phyloP scores from a whole-genome alignment of 306 rosid genomes.

The Cucumis sativus region Cucumber_9930_V3 NC_026661.2:17874501-17875000 shows the following conservation, averaged over 20 bases:
- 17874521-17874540: constrained; percentile 36
- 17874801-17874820: constrained; percentile 80
- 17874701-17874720: constrained; percentile 27
- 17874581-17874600: constrained; percentile 74
- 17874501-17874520: constrained; percentile 36
- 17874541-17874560: constrained; percentile 73
- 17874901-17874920: constrained; percentile 61
- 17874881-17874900: constrained; percentile 76
- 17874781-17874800: constrained; percentile 76
- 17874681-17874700: constrained; percentile 66
- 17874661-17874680: constrained; percentile 61
- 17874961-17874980: constrained; percentile 43
- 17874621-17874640: constrained; percentile 81
- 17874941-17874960: constrained; percentile 55
- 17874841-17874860: constrained; percentile 52
- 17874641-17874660: constrained; percentile 63
- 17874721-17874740: constrained; percentile 73
- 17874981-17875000: constrained; percentile 59
- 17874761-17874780: constrained; percentile 40
- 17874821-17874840: constrained; percentile 30
- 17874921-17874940: constrained; percentile 66
- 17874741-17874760: constrained; percentile 90
- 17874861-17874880: constrained; percentile 69
- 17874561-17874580: constrained; percentile 82
- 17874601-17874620: constrained; percentile 80